Percentiles rank a stretch among this genome's conserved stretches.
phyloP scores from a whole-genome alignment of 2,329 filamentous ascomycete species.

The Fusarium buxicola region DNA sequence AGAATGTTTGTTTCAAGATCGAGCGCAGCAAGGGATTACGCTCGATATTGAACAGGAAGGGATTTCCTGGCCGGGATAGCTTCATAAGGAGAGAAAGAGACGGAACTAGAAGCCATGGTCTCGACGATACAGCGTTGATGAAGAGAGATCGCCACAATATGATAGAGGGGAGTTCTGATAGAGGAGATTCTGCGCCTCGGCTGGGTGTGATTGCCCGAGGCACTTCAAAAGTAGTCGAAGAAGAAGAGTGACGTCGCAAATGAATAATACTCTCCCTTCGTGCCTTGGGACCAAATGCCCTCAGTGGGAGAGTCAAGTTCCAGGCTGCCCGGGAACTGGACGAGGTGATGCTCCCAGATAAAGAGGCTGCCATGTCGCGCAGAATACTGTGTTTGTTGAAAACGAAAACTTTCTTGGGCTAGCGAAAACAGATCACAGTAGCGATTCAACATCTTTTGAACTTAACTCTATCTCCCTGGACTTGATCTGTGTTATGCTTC shows the following conservation, averaged over 20 bases:
- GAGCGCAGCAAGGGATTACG: slow-evolving; percentile 60
- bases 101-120: slow-evolving; percentile 53
- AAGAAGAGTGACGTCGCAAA: slow-evolving; percentile 13
- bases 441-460: slow-evolving; percentile 27
- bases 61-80: slow-evolving; percentile 49
- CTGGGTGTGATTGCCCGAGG: slow-evolving; percentile 17
- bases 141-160: slow-evolving; percentile 56
- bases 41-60: slow-evolving; percentile 58
- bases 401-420: background rate
- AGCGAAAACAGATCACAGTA: background rate
- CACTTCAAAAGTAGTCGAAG: slow-evolving; percentile 20
- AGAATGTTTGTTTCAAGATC: slow-evolving; percentile 63
- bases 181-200: slow-evolving; percentile 29
- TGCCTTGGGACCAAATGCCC: background rate
- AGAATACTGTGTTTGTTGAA: background rate
- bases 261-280: slow-evolving; percentile 15
- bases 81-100: slow-evolving; percentile 53
- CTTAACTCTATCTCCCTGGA: slow-evolving; percentile 1
- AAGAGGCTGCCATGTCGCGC: slow-evolving; percentile 22
- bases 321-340: slow-evolving; percentile 25
- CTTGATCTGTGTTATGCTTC: slow-evolving; percentile 3
- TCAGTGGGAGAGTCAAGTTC: slow-evolving; percentile 20
- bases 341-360: slow-evolving; percentile 23
- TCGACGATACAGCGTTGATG: slow-evolving; percentile 60
- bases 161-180: slow-evolving; percentile 48